phyloP scores from a whole-genome alignment of 495 filamentous ascomycete species.

The Xylaria bambusicola region DNA sequence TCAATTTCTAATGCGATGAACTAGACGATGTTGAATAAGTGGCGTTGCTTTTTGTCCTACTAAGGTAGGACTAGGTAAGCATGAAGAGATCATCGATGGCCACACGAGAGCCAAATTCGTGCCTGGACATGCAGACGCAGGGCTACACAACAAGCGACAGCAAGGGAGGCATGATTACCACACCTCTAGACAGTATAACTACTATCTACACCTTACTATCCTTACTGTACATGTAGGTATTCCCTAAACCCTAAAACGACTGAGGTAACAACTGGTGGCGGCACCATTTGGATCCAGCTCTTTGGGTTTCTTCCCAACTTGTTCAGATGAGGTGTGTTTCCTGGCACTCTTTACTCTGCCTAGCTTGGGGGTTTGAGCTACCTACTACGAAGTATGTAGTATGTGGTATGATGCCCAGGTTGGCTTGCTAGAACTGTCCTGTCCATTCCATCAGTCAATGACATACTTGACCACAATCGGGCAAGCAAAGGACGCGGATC shows the following conservation, averaged over 20 bases:
- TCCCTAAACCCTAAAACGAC: too few species aligned
- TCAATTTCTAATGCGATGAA: background rate
- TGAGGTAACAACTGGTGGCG: background rate
- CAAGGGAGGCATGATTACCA: too few species aligned
- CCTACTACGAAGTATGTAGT: too few species aligned
- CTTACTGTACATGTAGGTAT: background rate
- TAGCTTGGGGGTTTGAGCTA: too few species aligned
- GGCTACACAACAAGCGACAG: background rate
- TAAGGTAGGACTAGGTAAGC: background rate
- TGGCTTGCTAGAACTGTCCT: too few species aligned
- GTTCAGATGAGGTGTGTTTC: too few species aligned
- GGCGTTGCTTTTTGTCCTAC: background rate
- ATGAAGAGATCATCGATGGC: background rate
- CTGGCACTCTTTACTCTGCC: too few species aligned
- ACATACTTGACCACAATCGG: too few species aligned
- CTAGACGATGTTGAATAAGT: background rate
- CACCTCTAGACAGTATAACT: too few species aligned
- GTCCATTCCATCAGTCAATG: too few species aligned
- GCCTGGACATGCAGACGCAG: constrained; percentile 6
- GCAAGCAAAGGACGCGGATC: too few species aligned
- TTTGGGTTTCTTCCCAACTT: constrained; percentile 5
- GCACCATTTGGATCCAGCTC: constrained; percentile 1
- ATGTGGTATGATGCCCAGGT: too few species aligned
- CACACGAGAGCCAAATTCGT: background rate
- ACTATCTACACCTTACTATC: background rate